Conservation (phyloP, 176 grass and related monocot species). For the Oryza rufipogon region DNA sequence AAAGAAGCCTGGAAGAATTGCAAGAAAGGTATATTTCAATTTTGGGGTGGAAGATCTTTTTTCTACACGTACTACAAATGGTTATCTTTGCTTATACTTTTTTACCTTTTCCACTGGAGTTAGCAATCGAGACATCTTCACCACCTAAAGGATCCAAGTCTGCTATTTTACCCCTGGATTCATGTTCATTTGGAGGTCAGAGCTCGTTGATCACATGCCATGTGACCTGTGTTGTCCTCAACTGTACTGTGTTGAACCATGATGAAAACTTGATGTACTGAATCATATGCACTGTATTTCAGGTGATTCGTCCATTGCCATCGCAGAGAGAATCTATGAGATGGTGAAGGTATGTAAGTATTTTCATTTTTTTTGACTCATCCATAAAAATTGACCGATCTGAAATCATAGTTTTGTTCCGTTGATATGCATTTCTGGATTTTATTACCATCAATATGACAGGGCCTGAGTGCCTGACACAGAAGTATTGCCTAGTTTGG, state of each 20-base stretch:
- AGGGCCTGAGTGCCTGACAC: background rate
- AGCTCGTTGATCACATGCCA: constrained; percentile 5
- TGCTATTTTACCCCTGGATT: constrained; percentile 59
- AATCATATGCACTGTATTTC: constrained; percentile 40
- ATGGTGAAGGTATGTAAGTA: constrained; percentile 77
- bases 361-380: constrained; percentile 29
- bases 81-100: constrained; percentile 30
- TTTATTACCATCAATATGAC: constrained; percentile 14
- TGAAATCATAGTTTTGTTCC: background rate
- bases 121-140: constrained; percentile 93
- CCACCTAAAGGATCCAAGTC: constrained; percentile 90
- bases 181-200: constrained; percentile 71
- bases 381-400: background rate
- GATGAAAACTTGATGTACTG: constrained; percentile 21
- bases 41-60: background rate
- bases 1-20: constrained; percentile 85
- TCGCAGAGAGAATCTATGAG: constrained; percentile 76
- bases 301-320: constrained; percentile 86
- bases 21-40: constrained; percentile 79
- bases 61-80: constrained; percentile 22
- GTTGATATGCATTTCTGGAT: constrained; percentile 1
- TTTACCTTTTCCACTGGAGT: constrained; percentile 49
- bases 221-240: background rate
- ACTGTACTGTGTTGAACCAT: background rate
- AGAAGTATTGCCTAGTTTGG: constrained; percentile 11